Conservation (phyloP, 441 rosid genomes). For the Syzygium malaccense region DNA sequence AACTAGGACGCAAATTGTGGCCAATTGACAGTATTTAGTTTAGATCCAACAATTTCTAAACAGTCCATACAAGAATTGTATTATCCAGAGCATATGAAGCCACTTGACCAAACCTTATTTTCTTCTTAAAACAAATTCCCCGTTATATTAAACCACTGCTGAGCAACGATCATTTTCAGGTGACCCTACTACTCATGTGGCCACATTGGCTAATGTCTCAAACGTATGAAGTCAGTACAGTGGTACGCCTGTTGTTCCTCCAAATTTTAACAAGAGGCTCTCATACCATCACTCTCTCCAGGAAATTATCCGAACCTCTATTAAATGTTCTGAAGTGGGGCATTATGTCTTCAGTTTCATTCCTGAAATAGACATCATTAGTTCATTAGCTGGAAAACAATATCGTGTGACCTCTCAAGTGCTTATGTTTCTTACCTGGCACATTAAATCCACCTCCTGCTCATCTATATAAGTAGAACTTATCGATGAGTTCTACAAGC, state of each 20-base stretch:
- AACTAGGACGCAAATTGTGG: not conserved
- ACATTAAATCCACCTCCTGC: not conserved
- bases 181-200: not conserved
- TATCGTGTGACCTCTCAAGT: not conserved
- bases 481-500: not conserved
- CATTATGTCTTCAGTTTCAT: not conserved
- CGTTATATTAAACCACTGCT: not conserved
- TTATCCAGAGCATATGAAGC: not conserved
- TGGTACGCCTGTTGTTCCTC: not conserved
- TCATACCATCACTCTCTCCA: not conserved
- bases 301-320: not conserved
- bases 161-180: not conserved
- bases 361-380: not conserved
- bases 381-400: slow-evolving; percentile 3
- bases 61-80: not conserved
- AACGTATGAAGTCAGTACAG: not conserved
- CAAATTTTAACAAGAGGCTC: not conserved
- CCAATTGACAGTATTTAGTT: not conserved
- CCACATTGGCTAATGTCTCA: not conserved
- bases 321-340: not conserved
- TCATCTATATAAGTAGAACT: not conserved
- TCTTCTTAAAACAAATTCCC: not conserved
- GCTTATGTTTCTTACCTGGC: not conserved
- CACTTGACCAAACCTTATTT: not conserved
- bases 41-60: not conserved